phyloP scores from a whole-genome alignment of 495 filamentous ascomycete species.

The Penicillium simplicissimum region DNA sequence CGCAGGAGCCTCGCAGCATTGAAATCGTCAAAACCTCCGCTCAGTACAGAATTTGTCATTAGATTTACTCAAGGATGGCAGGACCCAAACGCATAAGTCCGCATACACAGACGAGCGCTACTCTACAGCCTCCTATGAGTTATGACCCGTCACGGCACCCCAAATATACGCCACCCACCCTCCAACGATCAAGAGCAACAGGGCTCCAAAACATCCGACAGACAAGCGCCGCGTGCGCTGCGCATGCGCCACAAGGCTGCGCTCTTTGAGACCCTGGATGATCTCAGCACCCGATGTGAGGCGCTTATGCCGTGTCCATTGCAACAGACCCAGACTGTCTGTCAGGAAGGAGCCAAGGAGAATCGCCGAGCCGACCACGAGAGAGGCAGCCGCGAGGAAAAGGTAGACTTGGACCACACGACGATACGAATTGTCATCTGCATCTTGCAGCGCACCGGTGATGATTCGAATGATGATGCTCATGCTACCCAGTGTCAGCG shows the following conservation, averaged over 20 bases:
- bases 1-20: not conserved
- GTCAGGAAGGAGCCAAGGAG: conserved; percentile 28
- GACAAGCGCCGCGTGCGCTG: conserved; percentile 30
- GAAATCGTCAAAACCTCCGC: not conserved
- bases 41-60: not conserved
- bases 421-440: conserved; percentile 40
- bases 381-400: conserved; percentile 33
- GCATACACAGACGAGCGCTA: not conserved
- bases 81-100: too few species aligned
- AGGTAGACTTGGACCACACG: conserved; percentile 45
- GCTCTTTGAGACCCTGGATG: conserved; percentile 31
- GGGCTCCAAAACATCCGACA: conserved; percentile 29
- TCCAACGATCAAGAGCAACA: conserved; percentile 34
- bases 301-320: conserved; percentile 46
- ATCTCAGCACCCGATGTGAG: conserved; percentile 30
- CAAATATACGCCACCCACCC: conserved; percentile 49
- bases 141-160: conserved; percentile 44
- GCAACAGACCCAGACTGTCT: conserved; percentile 33
- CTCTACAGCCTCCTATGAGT: conserved; percentile 17
- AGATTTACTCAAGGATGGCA: not conserved
- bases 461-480: conserved; percentile 48
- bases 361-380: conserved; percentile 33
- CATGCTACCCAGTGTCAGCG: conserved; percentile 33
- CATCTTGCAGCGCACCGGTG: conserved; percentile 46
- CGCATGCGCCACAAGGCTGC: conserved; percentile 24